phyloP scores from a whole-genome alignment of 1,284 basidiomycete genomes.

The Cryptococcus sp. region DNA sequence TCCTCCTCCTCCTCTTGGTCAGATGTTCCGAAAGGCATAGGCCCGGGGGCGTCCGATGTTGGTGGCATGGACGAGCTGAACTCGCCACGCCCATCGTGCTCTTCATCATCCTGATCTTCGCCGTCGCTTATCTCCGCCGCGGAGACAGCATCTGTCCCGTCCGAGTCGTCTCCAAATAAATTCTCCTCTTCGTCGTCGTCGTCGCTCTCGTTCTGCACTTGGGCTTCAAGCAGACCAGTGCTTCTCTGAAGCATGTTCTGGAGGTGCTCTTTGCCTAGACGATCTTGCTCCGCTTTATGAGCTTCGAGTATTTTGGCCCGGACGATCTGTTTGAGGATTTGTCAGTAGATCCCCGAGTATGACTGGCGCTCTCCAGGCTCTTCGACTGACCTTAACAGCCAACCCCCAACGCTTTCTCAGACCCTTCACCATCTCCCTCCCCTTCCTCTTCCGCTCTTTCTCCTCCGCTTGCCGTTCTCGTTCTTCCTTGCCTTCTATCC shows the following conservation, averaged over 20 bases:
- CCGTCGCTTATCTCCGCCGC: slow-evolving; percentile 41
- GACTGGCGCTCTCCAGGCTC: no score
- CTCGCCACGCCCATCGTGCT: slow-evolving; percentile 32
- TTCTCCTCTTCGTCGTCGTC: slow-evolving; percentile 25
- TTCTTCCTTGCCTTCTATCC: slow-evolving; percentile 60
- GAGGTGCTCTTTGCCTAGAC: slow-evolving; percentile 74
- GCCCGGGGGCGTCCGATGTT: background rate
- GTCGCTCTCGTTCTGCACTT: slow-evolving; percentile 61
- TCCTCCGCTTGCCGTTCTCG: slow-evolving; percentile 64
- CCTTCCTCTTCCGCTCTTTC: slow-evolving; percentile 63
- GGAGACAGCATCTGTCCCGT: slow-evolving; percentile 30
- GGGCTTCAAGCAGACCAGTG: slow-evolving; percentile 78
- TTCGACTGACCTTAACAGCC: slow-evolving; percentile 69
- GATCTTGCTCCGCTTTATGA: slow-evolving; percentile 62
- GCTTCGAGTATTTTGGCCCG: slow-evolving; percentile 62
- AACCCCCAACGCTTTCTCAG: slow-evolving; percentile 69
- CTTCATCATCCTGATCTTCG: slow-evolving; percentile 27
- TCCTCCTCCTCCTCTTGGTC: slow-evolving; percentile 33
- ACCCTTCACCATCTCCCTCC: slow-evolving; percentile 68
- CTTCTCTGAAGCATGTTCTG: slow-evolving; percentile 88
- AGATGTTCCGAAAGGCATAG: no score
- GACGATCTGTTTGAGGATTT: slow-evolving; percentile 55
- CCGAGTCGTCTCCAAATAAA: slow-evolving; percentile 10
- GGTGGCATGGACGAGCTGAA: background rate
- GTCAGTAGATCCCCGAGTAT: background rate